Conservation (phyloP, 2,329 filamentous ascomycete genomes). For the Diaporthe sp. region DNA sequence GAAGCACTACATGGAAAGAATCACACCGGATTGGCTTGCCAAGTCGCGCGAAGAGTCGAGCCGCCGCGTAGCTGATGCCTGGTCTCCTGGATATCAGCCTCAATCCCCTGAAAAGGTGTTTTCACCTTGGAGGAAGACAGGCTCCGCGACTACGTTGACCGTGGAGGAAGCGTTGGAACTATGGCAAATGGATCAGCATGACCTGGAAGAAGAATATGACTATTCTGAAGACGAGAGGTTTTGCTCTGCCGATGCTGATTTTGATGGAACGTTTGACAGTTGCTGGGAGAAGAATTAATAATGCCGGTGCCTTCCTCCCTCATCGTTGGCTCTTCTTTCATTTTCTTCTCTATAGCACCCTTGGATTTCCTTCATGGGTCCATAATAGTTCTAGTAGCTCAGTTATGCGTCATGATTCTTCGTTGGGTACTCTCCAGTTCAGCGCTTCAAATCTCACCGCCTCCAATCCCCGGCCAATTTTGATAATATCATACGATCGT, state of each 20-base stretch:
- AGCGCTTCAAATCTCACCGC: too few relatives aligned
- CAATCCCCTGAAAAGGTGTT: slow-evolving; percentile 36
- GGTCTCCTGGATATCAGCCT: slow-evolving; percentile 34
- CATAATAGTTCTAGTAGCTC: too few relatives aligned
- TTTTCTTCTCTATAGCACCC: background rate
- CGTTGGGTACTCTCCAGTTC: too few relatives aligned
- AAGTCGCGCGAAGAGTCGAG: slow-evolving; percentile 33
- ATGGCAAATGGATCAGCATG: background rate
- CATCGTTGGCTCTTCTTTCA: too few relatives aligned
- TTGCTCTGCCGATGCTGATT: too few relatives aligned
- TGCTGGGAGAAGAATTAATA: background rate
- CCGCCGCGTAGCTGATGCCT: slow-evolving; percentile 31
- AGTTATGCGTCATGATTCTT: too few relatives aligned
- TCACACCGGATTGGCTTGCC: slow-evolving; percentile 34
- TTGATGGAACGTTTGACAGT: background rate
- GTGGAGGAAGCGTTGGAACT: background rate
- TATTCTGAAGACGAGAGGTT: background rate
- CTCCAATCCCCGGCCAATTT: too few relatives aligned
- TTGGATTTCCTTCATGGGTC: too few relatives aligned
- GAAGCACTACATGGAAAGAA: slow-evolving; percentile 31
- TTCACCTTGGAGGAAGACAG: slow-evolving; percentile 27
- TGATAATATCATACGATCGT: too few relatives aligned
- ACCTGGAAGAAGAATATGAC: background rate
- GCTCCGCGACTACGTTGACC: too few relatives aligned
- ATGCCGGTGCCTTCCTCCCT: background rate